Evolutionary conservation across 2,329 filamentous ascomycete species (phyloP).

Genomic region (Cladorrhinum sp.): DNA sequence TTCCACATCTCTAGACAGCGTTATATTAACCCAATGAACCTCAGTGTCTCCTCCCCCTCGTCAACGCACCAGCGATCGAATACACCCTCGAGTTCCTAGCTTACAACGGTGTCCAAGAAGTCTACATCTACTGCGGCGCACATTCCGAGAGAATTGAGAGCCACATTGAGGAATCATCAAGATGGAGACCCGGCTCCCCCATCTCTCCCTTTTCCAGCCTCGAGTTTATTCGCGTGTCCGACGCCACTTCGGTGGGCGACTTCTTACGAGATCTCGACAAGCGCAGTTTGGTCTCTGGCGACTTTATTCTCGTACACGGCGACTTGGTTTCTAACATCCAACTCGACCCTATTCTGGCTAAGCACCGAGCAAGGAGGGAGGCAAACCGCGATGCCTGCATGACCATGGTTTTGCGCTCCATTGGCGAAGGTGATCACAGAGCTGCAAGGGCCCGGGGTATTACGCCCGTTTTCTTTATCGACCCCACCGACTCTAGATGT

Average conservation of each 20-base stretch:
- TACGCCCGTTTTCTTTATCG: slow-evolving; percentile 81
- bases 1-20: not conserved
- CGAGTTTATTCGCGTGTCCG: slow-evolving; percentile 78
- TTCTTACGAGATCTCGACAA: slow-evolving; percentile 91
- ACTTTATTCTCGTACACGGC: slow-evolving; percentile 90
- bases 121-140: slow-evolving; percentile 86
- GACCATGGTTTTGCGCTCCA: slow-evolving; percentile 87
- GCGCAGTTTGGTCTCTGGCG: slow-evolving; percentile 77
- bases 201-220: slow-evolving; percentile 70
- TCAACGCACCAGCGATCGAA: slow-evolving; percentile 92
- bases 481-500: slow-evolving; percentile 74
- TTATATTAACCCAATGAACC: slow-evolving; percentile 18
- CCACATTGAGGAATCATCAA: slow-evolving; percentile 73
- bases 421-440: slow-evolving; percentile 65
- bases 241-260: slow-evolving; percentile 84
- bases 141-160: slow-evolving; percentile 84
- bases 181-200: slow-evolving; percentile 60
- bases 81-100: slow-evolving; percentile 96
- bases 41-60: slow-evolving; percentile 87
- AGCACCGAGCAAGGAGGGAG: slow-evolving; percentile 75
- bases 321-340: slow-evolving; percentile 88
- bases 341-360: slow-evolving; percentile 73
- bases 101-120: slow-evolving; percentile 90
- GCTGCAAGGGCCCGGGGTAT: slow-evolving; percentile 70
- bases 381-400: slow-evolving; percentile 94